Conservation (phyloP, 2,329 filamentous ascomycete genomes). For the Thyridium curvatum region DNA sequence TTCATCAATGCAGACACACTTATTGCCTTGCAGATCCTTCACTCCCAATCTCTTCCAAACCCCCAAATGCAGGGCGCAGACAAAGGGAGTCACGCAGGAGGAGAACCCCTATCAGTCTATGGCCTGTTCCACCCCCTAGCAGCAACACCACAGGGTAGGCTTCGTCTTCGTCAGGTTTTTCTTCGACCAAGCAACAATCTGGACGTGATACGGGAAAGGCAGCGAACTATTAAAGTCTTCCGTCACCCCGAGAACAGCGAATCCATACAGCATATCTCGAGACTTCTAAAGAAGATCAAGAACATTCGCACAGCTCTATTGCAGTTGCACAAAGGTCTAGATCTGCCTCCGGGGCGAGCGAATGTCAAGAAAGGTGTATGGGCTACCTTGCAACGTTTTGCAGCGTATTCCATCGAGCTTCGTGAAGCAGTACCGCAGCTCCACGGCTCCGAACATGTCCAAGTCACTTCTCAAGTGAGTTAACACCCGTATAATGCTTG, state of each 20-base stretch:
- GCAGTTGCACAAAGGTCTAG: slow-evolving; percentile 73
- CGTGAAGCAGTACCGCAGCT: slow-evolving; percentile 56
- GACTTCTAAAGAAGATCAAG: slow-evolving; percentile 62
- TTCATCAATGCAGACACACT: slow-evolving; percentile 79
- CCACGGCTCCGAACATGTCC: slow-evolving; percentile 41
- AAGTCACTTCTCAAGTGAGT: slow-evolving; percentile 46
- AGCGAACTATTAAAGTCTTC: slow-evolving; percentile 63
- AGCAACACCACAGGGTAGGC: slow-evolving; percentile 72
- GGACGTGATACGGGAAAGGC: slow-evolving; percentile 61
- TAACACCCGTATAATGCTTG: no score
- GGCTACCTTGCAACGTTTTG: slow-evolving; percentile 66
- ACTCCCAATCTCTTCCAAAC: slow-evolving; percentile 77
- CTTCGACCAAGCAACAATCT: slow-evolving; percentile 70
- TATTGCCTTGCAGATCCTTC: slow-evolving; percentile 76
- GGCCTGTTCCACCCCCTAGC: slow-evolving; percentile 73
- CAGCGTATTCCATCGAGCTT: slow-evolving; percentile 64
- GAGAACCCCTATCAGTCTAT: slow-evolving; percentile 74
- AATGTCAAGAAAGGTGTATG: slow-evolving; percentile 64
- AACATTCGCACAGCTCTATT: slow-evolving; percentile 66
- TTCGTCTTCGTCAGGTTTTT: slow-evolving; percentile 70
- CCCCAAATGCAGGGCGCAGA: slow-evolving; percentile 68
- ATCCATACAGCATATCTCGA: slow-evolving; percentile 46
- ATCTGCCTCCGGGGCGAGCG: slow-evolving; percentile 35
- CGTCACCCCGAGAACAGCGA: slow-evolving; percentile 60
- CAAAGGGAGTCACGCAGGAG: slow-evolving; percentile 34